A percentile compares a stretch with the other conserved stretches of the same genome.
Conservation (phyloP, 805 yeast genomes). For the Clavispora phyllophila region DNA sequence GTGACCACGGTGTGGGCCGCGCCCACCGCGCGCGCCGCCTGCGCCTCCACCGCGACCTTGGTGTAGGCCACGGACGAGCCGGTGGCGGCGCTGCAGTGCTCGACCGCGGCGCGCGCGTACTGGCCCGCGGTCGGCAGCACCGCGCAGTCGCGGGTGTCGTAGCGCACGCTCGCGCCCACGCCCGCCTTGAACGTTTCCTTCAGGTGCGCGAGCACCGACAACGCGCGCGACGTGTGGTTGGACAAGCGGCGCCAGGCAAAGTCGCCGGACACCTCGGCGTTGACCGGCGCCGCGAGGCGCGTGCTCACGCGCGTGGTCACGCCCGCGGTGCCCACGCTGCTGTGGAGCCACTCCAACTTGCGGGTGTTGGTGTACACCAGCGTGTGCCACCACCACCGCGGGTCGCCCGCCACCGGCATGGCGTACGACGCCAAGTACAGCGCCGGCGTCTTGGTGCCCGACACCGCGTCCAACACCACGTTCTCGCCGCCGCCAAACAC, state of each 20-base stretch:
- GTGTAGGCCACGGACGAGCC: constrained; percentile 26
- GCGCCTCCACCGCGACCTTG: constrained; percentile 40
- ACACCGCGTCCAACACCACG: constrained; percentile 45
- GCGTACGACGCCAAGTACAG: constrained; percentile 45
- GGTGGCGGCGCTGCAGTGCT: constrained; percentile 28
- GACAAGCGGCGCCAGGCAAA: constrained; percentile 36
- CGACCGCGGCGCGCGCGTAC: constrained; percentile 31
- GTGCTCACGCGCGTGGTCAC: constrained; percentile 37
- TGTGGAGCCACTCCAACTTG: constrained; percentile 44
- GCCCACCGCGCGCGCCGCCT: constrained; percentile 23
- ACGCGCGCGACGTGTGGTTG: constrained; percentile 25
- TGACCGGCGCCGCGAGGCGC: constrained; percentile 25
- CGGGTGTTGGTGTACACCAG: constrained; percentile 39
- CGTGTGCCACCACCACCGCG: constrained; percentile 37
- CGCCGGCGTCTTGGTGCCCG: constrained; percentile 47
- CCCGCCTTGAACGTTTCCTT: constrained; percentile 46
- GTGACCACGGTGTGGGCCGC: constrained; percentile 18
- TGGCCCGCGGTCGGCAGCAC: constrained; percentile 42
- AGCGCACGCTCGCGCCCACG: constrained; percentile 31
- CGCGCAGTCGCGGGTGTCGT: constrained; percentile 42
- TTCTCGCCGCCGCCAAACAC: constrained; percentile 56
- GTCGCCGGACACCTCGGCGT: constrained; percentile 48
- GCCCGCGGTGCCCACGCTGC: constrained; percentile 42
- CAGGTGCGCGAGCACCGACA: constrained; percentile 32
- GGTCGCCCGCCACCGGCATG: constrained; percentile 41